phyloP scores from a whole-genome alignment of 179 eudicot species.

The Nepenthes alata region DNA sequence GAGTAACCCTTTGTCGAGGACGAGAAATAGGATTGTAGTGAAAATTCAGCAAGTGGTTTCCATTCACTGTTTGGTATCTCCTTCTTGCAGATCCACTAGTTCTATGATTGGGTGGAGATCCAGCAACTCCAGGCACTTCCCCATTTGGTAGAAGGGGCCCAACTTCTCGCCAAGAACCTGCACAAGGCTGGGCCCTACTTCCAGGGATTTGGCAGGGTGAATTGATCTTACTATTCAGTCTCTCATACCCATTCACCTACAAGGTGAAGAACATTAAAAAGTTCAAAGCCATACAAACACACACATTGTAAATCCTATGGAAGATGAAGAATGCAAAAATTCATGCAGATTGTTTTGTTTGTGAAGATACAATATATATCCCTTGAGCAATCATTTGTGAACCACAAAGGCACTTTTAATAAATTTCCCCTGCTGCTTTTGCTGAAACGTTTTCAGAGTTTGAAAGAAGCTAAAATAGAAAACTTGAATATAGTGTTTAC shows the following conservation, averaged over 20 bases:
- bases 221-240: conserved; percentile 24
- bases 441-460: too few relatives aligned
- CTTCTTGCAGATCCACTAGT: conserved; percentile 37
- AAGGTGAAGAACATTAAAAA: background rate
- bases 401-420: too few relatives aligned
- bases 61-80: conserved; percentile 56
- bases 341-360: too few relatives aligned
- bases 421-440: too few relatives aligned
- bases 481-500: too few relatives aligned
- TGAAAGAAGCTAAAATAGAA: too few relatives aligned
- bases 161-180: conserved; percentile 16
- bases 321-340: background rate
- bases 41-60: conserved; percentile 90
- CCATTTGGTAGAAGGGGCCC: conserved; percentile 21
- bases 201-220: conserved; percentile 19
- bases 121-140: conserved; percentile 14
- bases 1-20: conserved; percentile 47
- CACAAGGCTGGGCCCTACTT: conserved; percentile 14
- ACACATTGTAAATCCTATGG: background rate
- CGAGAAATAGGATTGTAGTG: conserved; percentile 74
- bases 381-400: too few relatives aligned
- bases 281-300: too few relatives aligned
- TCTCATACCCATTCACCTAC: conserved; percentile 45
- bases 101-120: conserved; percentile 32
- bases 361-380: too few relatives aligned